A percentile compares a stretch with the other conserved stretches of the same genome.
These are phyloP conservation scores for Fomitopsis serialis DNA, from an alignment of 768 basidiomycete species.

Conservation along the genomic window DNA sequence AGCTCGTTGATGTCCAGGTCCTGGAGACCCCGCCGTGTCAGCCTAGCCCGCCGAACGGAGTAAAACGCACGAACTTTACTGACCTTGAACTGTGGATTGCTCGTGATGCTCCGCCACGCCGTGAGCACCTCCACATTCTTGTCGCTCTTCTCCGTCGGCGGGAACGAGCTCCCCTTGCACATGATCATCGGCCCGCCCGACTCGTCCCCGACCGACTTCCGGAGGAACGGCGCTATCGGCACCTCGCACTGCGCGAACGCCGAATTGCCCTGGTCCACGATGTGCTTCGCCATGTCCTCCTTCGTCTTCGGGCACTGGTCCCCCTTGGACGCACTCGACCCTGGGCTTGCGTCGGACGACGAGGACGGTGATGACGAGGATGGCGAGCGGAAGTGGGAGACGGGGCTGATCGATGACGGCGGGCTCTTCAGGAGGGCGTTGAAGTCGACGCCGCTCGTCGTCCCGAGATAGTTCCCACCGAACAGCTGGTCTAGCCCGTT, in stretches of 20 bases:
- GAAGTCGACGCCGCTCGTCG: slow-evolving; percentile 28
- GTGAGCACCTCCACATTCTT: slow-evolving; percentile 73
- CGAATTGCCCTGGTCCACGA: slow-evolving; percentile 53
- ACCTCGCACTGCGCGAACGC: slow-evolving; percentile 39
- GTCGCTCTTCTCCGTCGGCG: slow-evolving; percentile 62
- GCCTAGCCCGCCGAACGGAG: not conserved
- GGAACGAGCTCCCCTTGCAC: slow-evolving; percentile 65
- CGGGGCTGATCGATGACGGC: slow-evolving; percentile 43
- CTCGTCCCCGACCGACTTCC: slow-evolving; percentile 35
- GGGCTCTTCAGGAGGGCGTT: slow-evolving; percentile 27
- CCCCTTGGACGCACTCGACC: slow-evolving; percentile 3
- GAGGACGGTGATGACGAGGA: slow-evolving; percentile 10
- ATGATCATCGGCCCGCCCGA: slow-evolving; percentile 45
- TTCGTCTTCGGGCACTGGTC: slow-evolving; percentile 50
- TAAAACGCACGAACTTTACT: slow-evolving; percentile 16
- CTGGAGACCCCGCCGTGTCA: slow-evolving; percentile 28
- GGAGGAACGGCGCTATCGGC: slow-evolving; percentile 20
- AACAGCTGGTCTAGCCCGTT: slow-evolving; percentile 42
- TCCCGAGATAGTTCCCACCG: slow-evolving; percentile 32
- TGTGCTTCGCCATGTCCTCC: slow-evolving; percentile 43
- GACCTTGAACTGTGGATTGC: slow-evolving; percentile 74
- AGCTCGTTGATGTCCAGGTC: slow-evolving; percentile 76
- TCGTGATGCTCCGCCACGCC: slow-evolving; percentile 75
- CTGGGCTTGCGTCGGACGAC: slow-evolving; percentile 23
- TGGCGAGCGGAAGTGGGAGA: slow-evolving; percentile 31